These are phyloP conservation scores for Yamadazyma sp. DNA, from an alignment of 805 yeast species.

Conservation along the genomic window DNA sequence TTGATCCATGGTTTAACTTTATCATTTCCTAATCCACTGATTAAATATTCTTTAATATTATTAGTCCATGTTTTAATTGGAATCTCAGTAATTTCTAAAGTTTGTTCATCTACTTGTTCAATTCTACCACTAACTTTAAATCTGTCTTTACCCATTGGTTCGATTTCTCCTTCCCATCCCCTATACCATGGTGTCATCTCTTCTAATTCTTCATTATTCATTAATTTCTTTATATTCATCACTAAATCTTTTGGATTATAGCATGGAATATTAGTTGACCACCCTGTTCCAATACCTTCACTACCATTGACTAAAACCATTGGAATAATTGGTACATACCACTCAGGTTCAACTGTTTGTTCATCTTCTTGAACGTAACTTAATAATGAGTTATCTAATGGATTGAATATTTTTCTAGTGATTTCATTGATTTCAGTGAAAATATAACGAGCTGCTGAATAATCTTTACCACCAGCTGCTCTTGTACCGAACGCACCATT, in stretches of 20 bases:
- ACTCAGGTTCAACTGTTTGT: constrained; percentile 89
- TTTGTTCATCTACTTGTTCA: constrained; percentile 74
- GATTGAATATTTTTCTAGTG: constrained; percentile 73
- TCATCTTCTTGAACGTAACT: constrained; percentile 90
- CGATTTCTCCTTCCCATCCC: constrained; percentile 90
- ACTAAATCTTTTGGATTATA: constrained; percentile 86
- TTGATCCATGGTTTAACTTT: constrained; percentile 81
- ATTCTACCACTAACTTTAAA: constrained; percentile 77
- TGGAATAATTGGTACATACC: constrained; percentile 93
- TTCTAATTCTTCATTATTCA: constrained; percentile 66
- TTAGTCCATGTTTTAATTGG: constrained; percentile 94
- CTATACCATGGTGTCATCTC: constrained; percentile 91
- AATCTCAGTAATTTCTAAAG: constrained; percentile 85
- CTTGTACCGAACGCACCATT: constrained; percentile 96
- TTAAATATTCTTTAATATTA: constrained; percentile 79
- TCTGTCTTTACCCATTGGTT: constrained; percentile 59
- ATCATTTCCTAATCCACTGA: constrained; percentile 76
- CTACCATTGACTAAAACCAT: constrained; percentile 93
- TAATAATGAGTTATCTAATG: constrained; percentile 74
- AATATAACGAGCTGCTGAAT: constrained; percentile 97
- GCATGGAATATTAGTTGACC: constrained; percentile 92
- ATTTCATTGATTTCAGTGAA: constrained; percentile 78
- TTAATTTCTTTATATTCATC: constrained; percentile 63
- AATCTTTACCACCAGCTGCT: constrained; percentile 96
- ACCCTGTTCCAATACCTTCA: constrained; percentile 99